These are phyloP conservation scores for Aeminium ludgeri DNA, from an alignment of 495 filamentous ascomycete genomes.

Conservation along the genomic window DNA sequence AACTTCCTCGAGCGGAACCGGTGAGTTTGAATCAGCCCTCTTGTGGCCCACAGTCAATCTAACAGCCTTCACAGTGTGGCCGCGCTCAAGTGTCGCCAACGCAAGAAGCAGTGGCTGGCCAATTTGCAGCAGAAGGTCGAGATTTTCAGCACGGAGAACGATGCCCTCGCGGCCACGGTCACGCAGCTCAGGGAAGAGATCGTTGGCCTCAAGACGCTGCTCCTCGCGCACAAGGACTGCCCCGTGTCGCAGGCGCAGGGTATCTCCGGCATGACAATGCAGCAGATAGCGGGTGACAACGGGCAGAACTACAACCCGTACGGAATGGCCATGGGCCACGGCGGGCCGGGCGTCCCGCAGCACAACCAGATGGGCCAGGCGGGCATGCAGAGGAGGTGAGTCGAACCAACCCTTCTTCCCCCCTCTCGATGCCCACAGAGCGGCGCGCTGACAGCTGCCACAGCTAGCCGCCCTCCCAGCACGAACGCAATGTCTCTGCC, in stretches of 20 bases:
- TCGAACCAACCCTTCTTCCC: not conserved
- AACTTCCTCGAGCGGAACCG: constrained; percentile 94
- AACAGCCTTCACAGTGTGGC: constrained; percentile 68
- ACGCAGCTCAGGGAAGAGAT: constrained; percentile 78
- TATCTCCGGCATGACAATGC: constrained; percentile 50
- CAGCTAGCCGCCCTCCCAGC: constrained; percentile 4
- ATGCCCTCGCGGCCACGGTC: constrained; percentile 68
- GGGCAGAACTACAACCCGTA: constrained; percentile 48
- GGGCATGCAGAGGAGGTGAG: constrained; percentile 13
- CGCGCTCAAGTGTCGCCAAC: constrained; percentile 89
- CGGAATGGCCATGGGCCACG: constrained; percentile 41
- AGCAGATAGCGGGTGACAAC: constrained; percentile 34
- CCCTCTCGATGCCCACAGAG: not conserved
- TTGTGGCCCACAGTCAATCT: too few species aligned
- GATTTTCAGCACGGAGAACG: constrained; percentile 77
- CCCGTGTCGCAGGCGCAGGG: constrained; percentile 82
- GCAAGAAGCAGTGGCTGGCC: constrained; percentile 97
- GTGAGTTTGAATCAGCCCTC: constrained; percentile 41
- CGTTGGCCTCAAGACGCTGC: constrained; percentile 81
- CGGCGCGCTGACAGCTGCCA: not conserved
- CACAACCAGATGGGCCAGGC: constrained; percentile 14
- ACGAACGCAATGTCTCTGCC: too few species aligned
- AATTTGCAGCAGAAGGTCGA: constrained; percentile 94
- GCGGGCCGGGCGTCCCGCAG: constrained; percentile 13
- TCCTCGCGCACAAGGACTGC: constrained; percentile 93